Conservation (phyloP, 345 rosid species). For the Firmiana major region DNA sequence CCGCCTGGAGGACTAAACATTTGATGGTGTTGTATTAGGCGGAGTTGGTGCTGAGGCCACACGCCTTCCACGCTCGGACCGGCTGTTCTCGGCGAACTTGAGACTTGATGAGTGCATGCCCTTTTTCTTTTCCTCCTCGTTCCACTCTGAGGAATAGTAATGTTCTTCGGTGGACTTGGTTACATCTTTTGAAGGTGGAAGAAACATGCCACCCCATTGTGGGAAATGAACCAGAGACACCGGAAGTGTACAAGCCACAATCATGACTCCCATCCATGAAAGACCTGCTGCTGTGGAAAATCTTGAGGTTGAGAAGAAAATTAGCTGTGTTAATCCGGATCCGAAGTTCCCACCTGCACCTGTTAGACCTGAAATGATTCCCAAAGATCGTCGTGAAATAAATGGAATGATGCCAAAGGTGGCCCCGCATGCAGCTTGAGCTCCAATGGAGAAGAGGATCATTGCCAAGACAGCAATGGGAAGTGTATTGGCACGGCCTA, state of each 20-base stretch:
- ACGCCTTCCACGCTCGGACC: conserved; percentile 63
- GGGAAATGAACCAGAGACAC: conserved; percentile 64
- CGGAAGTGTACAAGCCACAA: conserved; percentile 56
- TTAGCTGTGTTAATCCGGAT: conserved; percentile 66
- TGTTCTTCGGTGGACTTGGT: conserved; percentile 47
- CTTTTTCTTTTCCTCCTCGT: conserved; percentile 59
- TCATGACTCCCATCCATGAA: conserved; percentile 69
- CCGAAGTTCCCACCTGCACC: conserved; percentile 84
- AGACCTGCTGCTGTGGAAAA: conserved; percentile 59
- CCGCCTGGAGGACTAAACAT: conserved; percentile 28
- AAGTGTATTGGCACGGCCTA: conserved; percentile 59
- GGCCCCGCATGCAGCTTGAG: conserved; percentile 88
- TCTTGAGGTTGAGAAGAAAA: conserved; percentile 54
- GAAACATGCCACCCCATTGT: conserved; percentile 86
- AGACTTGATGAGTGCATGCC: conserved; percentile 66
- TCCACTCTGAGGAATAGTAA: conserved; percentile 59
- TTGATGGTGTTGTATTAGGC: conserved; percentile 35
- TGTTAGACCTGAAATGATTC: conserved; percentile 75
- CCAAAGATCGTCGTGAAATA: conserved; percentile 68
- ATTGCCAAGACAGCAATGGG: conserved; percentile 62
- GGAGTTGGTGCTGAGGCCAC: conserved; percentile 49
- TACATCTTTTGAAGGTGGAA: conserved; percentile 42
- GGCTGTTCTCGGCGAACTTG: conserved; percentile 70
- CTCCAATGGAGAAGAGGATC: conserved; percentile 73
- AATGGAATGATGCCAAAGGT: conserved; percentile 76